These are phyloP conservation scores for Penicillium psychrofluorescens DNA, from an alignment of 495 filamentous ascomycete genomes.

Conservation along the genomic window DNA sequence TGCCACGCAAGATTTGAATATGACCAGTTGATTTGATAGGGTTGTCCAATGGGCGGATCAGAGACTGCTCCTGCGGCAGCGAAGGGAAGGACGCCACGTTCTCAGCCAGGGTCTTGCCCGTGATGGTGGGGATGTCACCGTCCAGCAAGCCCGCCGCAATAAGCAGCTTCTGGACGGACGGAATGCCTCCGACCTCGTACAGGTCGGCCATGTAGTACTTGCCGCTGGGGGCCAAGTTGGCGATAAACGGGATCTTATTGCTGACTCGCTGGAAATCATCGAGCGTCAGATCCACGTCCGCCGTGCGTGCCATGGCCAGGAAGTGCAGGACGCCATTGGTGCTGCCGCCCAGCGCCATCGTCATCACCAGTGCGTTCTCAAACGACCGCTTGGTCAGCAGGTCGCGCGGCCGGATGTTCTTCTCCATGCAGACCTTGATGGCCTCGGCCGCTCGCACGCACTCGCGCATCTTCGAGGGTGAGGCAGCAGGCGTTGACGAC, in stretches of 20 bases:
- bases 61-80: slow-evolving; percentile 70
- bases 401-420: slow-evolving; percentile 77
- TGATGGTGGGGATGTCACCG: slow-evolving; percentile 82
- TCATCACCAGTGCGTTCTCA: slow-evolving; percentile 88
- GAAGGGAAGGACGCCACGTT: slow-evolving; percentile 80
- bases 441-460: slow-evolving; percentile 80
- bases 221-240: slow-evolving; percentile 84
- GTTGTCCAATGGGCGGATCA: slow-evolving; percentile 73
- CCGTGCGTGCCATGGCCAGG: slow-evolving; percentile 89
- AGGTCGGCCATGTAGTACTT: slow-evolving; percentile 92
- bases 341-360: slow-evolving; percentile 84
- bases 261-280: slow-evolving; percentile 86
- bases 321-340: slow-evolving; percentile 95
- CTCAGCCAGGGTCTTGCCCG: slow-evolving; percentile 80
- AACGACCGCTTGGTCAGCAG: slow-evolving; percentile 80
- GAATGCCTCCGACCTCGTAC: slow-evolving; percentile 88
- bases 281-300: slow-evolving; percentile 72
- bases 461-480: slow-evolving; percentile 87
- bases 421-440: slow-evolving; percentile 80
- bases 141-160: slow-evolving; percentile 77
- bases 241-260: slow-evolving; percentile 86
- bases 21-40: slow-evolving; percentile 89
- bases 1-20: slow-evolving; percentile 81
- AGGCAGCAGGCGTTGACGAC: slow-evolving; percentile 79
- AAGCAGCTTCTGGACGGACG: slow-evolving; percentile 85